Evolutionary conservation across 1,284 basidiomycete genomes (phyloP).

Genomic region (Moesziomyces parantarcticus): DNA sequence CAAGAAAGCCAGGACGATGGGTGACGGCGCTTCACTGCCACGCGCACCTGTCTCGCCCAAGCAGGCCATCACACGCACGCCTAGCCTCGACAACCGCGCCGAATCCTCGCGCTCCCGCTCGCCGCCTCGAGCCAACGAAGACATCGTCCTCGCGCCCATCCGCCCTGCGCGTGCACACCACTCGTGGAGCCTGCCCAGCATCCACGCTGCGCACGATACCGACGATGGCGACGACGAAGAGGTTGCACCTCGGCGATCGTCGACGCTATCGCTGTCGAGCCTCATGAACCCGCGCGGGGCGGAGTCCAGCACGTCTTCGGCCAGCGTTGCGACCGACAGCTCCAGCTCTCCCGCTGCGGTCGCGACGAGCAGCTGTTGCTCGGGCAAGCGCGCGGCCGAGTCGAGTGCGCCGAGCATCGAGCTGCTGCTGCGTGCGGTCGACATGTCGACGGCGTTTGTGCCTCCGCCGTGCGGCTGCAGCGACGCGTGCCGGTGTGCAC

Average conservation of each 20-base stretch:
- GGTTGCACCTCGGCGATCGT: conserved; percentile 9
- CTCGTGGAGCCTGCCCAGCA: conserved; percentile 42
- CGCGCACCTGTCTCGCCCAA: neutral
- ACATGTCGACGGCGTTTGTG: conserved; percentile 48
- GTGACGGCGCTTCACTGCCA: neutral
- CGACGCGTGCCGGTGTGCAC: conserved; percentile 33
- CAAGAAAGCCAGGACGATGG: conserved; percentile 10
- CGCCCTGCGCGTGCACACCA: conserved; percentile 10
- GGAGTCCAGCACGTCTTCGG: too few species aligned
- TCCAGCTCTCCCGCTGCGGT: neutral
- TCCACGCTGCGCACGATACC: conserved; percentile 9
- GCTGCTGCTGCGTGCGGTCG: conserved; percentile 43
- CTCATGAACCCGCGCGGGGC: conserved; percentile 58
- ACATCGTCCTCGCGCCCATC: conserved; percentile 30
- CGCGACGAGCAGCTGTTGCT: conserved; percentile 19
- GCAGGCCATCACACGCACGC: neutral
- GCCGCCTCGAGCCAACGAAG: neutral
- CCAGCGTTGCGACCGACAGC: too few species aligned
- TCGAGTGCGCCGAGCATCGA: conserved; percentile 40
- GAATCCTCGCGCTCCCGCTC: neutral
- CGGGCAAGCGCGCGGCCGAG: conserved; percentile 13
- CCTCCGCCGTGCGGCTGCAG: conserved; percentile 46
- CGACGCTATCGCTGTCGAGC: conserved; percentile 51
- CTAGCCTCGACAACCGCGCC: neutral
- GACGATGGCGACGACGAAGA: neutral